phyloP scores from a whole-genome alignment of 306 rosid genomes.

The Quillaja saponaria region DNA sequence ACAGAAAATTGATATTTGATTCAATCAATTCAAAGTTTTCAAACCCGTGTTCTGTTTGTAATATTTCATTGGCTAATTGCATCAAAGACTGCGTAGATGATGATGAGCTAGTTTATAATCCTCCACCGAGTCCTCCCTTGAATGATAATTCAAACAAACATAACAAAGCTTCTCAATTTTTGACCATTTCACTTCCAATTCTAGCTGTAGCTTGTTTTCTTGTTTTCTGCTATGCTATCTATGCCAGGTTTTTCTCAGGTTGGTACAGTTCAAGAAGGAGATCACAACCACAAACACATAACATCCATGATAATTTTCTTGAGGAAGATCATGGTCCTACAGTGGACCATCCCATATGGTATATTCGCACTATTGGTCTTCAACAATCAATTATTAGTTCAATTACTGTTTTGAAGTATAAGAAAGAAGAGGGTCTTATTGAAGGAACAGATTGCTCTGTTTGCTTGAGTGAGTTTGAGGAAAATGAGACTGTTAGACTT shows the following conservation, averaged over 20 bases:
- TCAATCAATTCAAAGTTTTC: neutral
- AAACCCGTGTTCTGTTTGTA: neutral
- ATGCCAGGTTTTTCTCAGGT: constrained; percentile 26
- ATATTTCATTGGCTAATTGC: neutral
- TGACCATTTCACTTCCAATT: constrained; percentile 25
- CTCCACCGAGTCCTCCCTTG: constrained; percentile 4
- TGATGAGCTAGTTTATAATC: neutral
- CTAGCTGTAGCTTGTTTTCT: constrained; percentile 37
- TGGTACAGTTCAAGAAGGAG: constrained; percentile 10
- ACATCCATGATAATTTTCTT: constrained; percentile 34
- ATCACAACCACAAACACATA: constrained; percentile 1
- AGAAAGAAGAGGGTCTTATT: constrained; percentile 69
- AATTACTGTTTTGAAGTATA: constrained; percentile 58
- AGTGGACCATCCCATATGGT: constrained; percentile 81
- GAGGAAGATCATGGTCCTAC: constrained; percentile 62
- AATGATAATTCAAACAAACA: neutral
- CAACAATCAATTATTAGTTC: constrained; percentile 55
- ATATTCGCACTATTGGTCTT: constrained; percentile 78
- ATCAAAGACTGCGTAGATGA: neutral
- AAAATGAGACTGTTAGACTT: constrained; percentile 68
- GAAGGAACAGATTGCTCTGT: constrained; percentile 85
- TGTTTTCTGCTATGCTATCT: constrained; percentile 40
- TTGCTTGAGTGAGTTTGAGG: constrained; percentile 75
- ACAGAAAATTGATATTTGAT: constrained; percentile 7
- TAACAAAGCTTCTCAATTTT: constrained; percentile 12